phyloP scores from a whole-genome alignment of 305 asterid genomes.

The Andrographis paniculata region DNA sequence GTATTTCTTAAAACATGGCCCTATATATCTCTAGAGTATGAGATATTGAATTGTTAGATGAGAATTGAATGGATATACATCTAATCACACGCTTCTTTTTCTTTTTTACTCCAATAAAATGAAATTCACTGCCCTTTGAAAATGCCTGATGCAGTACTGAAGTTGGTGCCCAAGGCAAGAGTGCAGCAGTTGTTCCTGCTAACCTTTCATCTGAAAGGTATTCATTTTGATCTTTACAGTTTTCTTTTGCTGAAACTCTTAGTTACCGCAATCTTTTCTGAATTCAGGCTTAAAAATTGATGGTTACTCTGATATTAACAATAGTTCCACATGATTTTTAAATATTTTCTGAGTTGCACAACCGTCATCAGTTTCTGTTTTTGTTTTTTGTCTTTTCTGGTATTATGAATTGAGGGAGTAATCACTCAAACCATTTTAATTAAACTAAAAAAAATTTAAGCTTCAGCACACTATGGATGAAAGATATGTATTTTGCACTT shows the following conservation, averaged over 20 bases:
- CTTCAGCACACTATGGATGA: conserved; percentile 5
- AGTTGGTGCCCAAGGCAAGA: conserved; percentile 50
- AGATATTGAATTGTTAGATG: conserved; percentile 3
- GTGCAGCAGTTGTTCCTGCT: conserved; percentile 41
- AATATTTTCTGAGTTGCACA: conserved; percentile 2
- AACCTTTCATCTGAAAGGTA: conserved; percentile 71
- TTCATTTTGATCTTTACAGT: conserved; percentile 9
- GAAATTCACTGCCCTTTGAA: conserved; percentile 7
- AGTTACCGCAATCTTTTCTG: no score
- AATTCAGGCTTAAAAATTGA: no score
- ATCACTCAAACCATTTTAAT: background rate
- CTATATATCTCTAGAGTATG: conserved; percentile 5
- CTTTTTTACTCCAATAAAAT: conserved; percentile 10
- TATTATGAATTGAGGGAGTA: conserved; percentile 13
- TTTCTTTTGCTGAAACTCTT: conserved; percentile 14
- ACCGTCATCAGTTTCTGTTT: conserved; percentile 12
- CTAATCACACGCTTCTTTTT: background rate
- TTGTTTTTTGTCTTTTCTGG: conserved; percentile 1
- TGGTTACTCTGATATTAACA: no score
- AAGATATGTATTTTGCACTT: no score
- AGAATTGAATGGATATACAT: conserved; percentile 1
- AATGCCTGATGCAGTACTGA: conserved; percentile 43
- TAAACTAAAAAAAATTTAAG: no score
- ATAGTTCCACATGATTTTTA: background rate
- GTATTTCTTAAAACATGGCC: no score